Evolutionary conservation across 208 protist genomes (phyloP).

Genomic region (Tritrichomonas musculus): DNA sequence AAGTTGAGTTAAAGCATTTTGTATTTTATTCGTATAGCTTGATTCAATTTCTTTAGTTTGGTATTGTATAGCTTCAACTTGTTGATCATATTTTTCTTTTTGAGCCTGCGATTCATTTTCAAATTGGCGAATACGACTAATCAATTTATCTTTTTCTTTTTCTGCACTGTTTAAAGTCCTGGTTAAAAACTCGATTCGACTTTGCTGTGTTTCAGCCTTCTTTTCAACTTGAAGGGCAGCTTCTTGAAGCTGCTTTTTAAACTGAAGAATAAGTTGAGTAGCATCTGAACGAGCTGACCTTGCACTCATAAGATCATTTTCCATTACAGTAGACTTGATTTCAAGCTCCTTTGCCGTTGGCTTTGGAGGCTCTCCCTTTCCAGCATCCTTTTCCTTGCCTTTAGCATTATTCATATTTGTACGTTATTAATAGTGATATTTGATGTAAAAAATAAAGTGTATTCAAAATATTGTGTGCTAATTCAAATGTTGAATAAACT

Average conservation of each 20-base stretch:
- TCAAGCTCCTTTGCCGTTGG: no score
- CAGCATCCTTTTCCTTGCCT: no score
- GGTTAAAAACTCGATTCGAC: background rate
- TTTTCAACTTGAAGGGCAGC: background rate
- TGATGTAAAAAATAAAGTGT: no score
- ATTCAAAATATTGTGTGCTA: no score
- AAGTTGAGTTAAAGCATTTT: background rate
- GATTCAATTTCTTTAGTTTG: background rate
- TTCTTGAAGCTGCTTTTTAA: background rate
- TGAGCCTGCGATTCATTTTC: background rate
- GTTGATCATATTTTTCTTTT: slow-evolving; percentile 13
- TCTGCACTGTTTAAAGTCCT: background rate
- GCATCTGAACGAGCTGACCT: background rate
- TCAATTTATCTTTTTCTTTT: background rate
- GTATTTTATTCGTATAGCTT: background rate
- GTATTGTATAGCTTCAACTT: background rate
- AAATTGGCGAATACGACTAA: background rate
- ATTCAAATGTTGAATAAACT: no score
- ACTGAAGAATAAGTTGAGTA: background rate
- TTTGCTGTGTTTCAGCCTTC: background rate
- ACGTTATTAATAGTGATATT: no score
- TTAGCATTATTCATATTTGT: no score
- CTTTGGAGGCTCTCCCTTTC: no score
- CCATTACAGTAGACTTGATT: background rate
- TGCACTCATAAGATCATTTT: background rate